phyloP scores from a whole-genome alignment of 768 basidiomycete species.

The Leccinellum luteum region DNA sequence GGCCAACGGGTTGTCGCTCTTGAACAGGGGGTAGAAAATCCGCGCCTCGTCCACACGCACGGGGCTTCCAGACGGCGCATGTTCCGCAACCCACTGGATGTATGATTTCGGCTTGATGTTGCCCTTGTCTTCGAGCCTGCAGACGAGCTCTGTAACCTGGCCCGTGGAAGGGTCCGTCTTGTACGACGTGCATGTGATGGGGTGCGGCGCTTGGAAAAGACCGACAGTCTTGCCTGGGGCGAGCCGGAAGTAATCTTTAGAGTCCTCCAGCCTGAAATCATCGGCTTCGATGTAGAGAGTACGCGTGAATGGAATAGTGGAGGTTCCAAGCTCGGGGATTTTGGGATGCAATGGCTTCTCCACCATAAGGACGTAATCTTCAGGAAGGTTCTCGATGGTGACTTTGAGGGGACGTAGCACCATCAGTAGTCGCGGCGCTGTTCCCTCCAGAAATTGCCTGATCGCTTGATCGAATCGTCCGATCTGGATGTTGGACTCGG shows the following conservation, averaged over 20 bases:
- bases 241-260: slow-evolving; percentile 94
- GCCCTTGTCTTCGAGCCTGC: slow-evolving; percentile 71
- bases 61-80: slow-evolving; percentile 73
- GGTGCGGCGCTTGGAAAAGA: slow-evolving; percentile 87
- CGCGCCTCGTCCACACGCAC: slow-evolving; percentile 86
- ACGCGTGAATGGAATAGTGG: slow-evolving; percentile 80
- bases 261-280: slow-evolving; percentile 90
- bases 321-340: slow-evolving; percentile 80
- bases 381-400: slow-evolving; percentile 85
- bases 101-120: slow-evolving; percentile 85
- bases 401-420: slow-evolving; percentile 88
- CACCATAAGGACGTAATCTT: slow-evolving; percentile 78
- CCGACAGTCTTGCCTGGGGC: slow-evolving; percentile 98
- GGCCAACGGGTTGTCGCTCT: slow-evolving; percentile 81
- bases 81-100: slow-evolving; percentile 96
- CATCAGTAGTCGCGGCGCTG: slow-evolving; percentile 87
- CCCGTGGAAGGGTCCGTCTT: slow-evolving; percentile 72
- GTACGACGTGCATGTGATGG: slow-evolving; percentile 91
- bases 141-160: slow-evolving; percentile 74
- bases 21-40: slow-evolving; percentile 92
- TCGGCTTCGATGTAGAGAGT: slow-evolving; percentile 89
- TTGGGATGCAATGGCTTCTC: slow-evolving; percentile 96
- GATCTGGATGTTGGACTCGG: slow-evolving; percentile 79
- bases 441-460: slow-evolving; percentile 84
- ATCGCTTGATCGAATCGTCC: slow-evolving; percentile 88